Evolutionary conservation across 1,139 yeast species (phyloP), one percentile per base, ranked within the genome.

Genomic region (Candida gigantensis): DNA sequence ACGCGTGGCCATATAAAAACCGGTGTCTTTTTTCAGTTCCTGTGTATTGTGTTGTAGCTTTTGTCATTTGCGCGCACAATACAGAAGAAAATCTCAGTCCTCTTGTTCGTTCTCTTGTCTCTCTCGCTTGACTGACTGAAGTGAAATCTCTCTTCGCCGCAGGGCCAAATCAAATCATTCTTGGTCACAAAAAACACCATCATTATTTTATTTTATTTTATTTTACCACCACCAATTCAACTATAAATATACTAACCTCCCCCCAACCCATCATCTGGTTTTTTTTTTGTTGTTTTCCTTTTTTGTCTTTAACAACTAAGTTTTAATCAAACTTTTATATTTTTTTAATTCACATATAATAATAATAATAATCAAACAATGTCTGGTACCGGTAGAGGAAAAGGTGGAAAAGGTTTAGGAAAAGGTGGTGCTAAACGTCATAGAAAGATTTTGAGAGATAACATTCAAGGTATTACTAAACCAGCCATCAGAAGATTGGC

Each of bases 361-460:
- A 5, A 18, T 18, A 18, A 6, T 18, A 6, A 18, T 18, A 18
- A 6, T 18, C 19, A 18, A 31, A 31, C 24, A 23, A 31, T 31
- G 34, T 31, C 34, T 1, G 34, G 34, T 16, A 31, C 97, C 65
- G 97, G 97, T 72, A 90, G 97, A 84, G 97, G 97, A 67, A 89
- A 89, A 88, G 97, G 97, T 67, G 97, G 97, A 71, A 89, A 89
- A 85, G 97, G 97, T 74, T 80, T 89, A 63, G 97, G 97, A 66
- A 90, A 92, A 77, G 97, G 92, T 76, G 97, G 97, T 79, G 97
- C 98, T 62, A 92, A 92, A 84, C 92, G 97, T 77, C 98, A 92
- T 89, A 87, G 97, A 84, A 90, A 90, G 87, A 88, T 92, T 74
- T 81, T 90, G 59, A 89, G 97, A 81, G 98, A 92, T 72, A 92